phyloP scores from a whole-genome alignment of 441 rosid species.

The Rhodomyrtus psidioides region DNA sequence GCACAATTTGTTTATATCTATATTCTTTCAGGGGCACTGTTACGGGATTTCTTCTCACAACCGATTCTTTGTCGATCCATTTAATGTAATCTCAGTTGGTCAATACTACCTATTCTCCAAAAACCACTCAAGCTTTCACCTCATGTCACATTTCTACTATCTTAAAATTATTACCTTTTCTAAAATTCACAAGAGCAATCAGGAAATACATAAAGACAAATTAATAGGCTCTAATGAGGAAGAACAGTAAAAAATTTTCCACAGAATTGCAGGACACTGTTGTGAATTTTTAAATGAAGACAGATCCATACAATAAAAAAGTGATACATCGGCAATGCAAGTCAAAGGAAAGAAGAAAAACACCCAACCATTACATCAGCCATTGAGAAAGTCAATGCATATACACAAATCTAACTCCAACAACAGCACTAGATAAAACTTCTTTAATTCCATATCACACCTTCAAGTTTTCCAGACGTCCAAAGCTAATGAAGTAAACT shows the following conservation, averaged over 20 bases:
- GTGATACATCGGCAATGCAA: not conserved
- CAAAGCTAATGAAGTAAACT: not conserved
- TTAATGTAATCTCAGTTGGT: not conserved
- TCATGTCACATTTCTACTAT: not conserved
- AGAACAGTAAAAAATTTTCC: not conserved
- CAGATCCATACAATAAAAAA: not conserved
- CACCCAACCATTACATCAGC: not conserved
- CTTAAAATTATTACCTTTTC: no score
- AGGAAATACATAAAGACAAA: not conserved
- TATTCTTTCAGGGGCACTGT: not conserved
- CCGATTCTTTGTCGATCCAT: not conserved
- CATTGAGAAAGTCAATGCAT: not conserved
- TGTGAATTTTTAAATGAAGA: not conserved
- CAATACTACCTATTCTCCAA: not conserved
- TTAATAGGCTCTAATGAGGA: not conserved
- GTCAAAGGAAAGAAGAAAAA: not conserved
- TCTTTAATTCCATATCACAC: not conserved
- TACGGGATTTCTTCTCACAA: not conserved
- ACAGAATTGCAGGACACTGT: not conserved
- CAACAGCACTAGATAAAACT: not conserved
- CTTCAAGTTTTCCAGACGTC: not conserved
- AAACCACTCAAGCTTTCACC: not conserved
- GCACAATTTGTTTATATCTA: not conserved
- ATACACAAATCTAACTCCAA: not conserved
- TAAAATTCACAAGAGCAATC: not conserved